These are phyloP conservation scores for Penicillium longicatenatum DNA, from an alignment of 495 filamentous ascomycete genomes.

Conservation along the genomic window DNA sequence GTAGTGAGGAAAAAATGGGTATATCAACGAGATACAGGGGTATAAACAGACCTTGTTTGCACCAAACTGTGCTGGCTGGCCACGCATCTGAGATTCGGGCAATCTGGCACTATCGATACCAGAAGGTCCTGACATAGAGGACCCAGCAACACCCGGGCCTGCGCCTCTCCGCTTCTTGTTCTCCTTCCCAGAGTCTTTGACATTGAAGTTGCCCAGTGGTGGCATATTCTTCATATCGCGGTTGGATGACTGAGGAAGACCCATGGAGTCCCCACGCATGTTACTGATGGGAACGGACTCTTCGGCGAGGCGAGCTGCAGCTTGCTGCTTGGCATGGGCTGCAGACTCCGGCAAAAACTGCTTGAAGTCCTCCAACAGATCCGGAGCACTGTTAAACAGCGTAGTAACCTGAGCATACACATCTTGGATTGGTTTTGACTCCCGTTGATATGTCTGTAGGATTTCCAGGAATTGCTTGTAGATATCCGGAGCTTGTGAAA, in stretches of 20 bases:
- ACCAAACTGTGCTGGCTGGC: conserved; percentile 38
- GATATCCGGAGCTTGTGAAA: conserved; percentile 91
- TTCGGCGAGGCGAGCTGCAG: conserved; percentile 62
- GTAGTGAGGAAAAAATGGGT: neutral
- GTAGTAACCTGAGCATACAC: conserved; percentile 97
- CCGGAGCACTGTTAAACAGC: conserved; percentile 90
- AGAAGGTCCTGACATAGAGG: conserved; percentile 35
- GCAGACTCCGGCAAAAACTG: conserved; percentile 98
- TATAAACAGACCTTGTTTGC: conserved; percentile 51
- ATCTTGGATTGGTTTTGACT: conserved; percentile 97
- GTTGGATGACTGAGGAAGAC: conserved; percentile 50
- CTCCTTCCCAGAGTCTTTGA: conserved; percentile 64
- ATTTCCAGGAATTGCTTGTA: conserved; percentile 99
- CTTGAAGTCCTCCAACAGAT: conserved; percentile 97
- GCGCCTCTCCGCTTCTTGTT: conserved; percentile 75
- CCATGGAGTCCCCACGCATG: conserved; percentile 54
- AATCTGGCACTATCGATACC: conserved; percentile 39
- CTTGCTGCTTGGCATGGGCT: conserved; percentile 78
- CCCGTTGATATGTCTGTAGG: conserved; percentile 95
- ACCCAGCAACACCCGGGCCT: conserved; percentile 28
- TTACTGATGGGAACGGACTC: conserved; percentile 65
- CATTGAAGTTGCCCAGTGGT: conserved; percentile 92
- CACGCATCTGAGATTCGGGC: conserved; percentile 36
- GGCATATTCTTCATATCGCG: conserved; percentile 73
- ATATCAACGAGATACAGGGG: neutral